phyloP scores from a whole-genome alignment of 768 basidiomycete species.

The Auricularia heimuer region DNA sequence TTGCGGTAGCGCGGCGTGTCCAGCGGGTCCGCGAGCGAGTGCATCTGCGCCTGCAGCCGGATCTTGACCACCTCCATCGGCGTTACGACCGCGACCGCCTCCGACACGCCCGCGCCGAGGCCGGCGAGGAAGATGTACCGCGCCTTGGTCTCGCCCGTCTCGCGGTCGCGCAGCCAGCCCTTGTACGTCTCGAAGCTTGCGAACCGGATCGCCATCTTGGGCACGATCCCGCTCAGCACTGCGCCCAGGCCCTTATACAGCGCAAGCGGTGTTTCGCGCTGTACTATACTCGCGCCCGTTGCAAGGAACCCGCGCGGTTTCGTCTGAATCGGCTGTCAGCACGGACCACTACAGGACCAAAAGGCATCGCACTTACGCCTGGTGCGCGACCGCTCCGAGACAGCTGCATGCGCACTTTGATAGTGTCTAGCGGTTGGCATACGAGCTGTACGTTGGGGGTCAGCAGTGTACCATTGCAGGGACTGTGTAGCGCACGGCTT shows the following conservation, averaged over 20 bases:
- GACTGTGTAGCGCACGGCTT: conserved; percentile 50
- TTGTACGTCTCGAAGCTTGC: conserved; percentile 97
- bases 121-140: conserved; percentile 87
- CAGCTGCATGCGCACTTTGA: conserved; percentile 99
- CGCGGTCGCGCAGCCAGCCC: conserved; percentile 59
- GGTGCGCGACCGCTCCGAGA: conserved; percentile 65
- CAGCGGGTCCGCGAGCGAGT: conserved; percentile 91
- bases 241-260: conserved; percentile 98
- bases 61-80: conserved; percentile 99
- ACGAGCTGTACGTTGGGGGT: conserved; percentile 35
- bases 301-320: conserved; percentile 88
- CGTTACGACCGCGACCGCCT: conserved; percentile 89
- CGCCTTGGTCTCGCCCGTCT: conserved; percentile 70
- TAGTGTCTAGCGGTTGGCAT: conserved; percentile 95
- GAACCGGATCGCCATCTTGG: conserved; percentile 99
- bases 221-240: conserved; percentile 92
- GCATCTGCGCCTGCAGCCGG: conserved; percentile 92
- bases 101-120: conserved; percentile 88
- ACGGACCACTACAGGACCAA: neutral
- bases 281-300: conserved; percentile 79
- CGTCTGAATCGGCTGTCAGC: conserved; percentile 39
- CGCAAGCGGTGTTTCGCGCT: conserved; percentile 87
- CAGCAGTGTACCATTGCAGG: conserved; percentile 2
- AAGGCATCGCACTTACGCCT: conserved; percentile 54
- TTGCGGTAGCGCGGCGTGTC: conserved; percentile 92